Conservation (phyloP, 208 protist species). For the Crithidia fasciculata region DNA sequence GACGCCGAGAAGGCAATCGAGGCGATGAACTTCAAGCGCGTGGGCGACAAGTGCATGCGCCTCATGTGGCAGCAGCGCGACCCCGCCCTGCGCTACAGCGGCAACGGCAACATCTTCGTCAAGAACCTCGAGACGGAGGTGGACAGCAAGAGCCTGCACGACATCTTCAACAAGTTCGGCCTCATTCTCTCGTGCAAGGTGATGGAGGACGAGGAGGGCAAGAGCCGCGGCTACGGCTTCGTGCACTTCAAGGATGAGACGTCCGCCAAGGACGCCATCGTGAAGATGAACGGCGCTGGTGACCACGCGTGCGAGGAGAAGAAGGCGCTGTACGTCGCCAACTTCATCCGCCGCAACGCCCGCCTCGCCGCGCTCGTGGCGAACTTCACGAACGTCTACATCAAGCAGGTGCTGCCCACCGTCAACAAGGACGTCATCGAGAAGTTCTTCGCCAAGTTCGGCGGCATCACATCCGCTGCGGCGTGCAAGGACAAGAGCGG, state of each 20-base stretch:
- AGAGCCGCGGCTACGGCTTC: constrained; percentile 98
- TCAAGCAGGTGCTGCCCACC: constrained; percentile 96
- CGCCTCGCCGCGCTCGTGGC: constrained; percentile 89
- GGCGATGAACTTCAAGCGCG: constrained; percentile 97
- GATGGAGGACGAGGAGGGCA: constrained; percentile 89
- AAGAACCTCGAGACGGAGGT: constrained; percentile 97
- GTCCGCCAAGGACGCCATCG: constrained; percentile 94
- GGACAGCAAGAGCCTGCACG: constrained; percentile 97
- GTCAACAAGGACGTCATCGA: constrained; percentile 92
- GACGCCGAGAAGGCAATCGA: constrained; percentile 98
- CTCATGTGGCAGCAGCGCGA: constrained; percentile 99
- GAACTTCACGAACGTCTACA: constrained; percentile 99
- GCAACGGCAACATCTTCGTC: constrained; percentile 99
- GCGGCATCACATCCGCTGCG: constrained; percentile 93
- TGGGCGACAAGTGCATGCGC: constrained; percentile 95
- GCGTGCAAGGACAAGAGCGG: constrained; percentile 91
- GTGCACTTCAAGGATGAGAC: constrained; percentile 98
- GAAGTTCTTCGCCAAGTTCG: constrained; percentile 95
- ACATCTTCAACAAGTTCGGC: constrained; percentile 98
- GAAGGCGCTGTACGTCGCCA: constrained; percentile 93
- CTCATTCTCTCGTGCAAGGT: constrained; percentile 99
- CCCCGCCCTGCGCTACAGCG: constrained; percentile 96
- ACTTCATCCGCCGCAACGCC: constrained; percentile 96
- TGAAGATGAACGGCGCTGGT: constrained; percentile 96
- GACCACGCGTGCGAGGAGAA: constrained; percentile 94